Evolutionary conservation across 768 basidiomycete species (phyloP), one percentile per base, ranked within the genome.

Genomic region (Termitomyces sp.): DNA sequence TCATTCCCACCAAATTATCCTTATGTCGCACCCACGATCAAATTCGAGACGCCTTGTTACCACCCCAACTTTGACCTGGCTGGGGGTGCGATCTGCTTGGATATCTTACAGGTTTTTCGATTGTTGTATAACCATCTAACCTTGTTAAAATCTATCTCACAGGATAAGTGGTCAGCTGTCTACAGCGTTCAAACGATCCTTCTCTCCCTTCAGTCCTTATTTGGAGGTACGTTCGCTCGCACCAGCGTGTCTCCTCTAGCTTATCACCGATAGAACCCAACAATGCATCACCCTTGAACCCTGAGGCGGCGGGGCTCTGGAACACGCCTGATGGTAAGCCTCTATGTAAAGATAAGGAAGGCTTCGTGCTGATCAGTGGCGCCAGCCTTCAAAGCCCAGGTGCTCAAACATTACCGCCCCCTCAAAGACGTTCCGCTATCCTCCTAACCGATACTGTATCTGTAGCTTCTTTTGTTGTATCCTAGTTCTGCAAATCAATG

Each of bases 121-220:
- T 12, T 57, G 61, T 19, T 44, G 14, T 51, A 14, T 19, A 12
- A 14, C 30, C 37, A 38, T 43, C 17, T 14, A 38, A 21, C 40
- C 23, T 45, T 41, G 17, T 45, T 60, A 31, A 33, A 49, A 33
- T 26, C 30, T 49, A 17, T 42, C 21, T 57, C 38, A 37, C 60
- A 92, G 89, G 91, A 94, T 71, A 91, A 94, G 66, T 95, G 93
- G 94, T 91, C 90, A 3, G 92, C 94, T 7, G 88, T 94, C 1
- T 93, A 95, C 70, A 91, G 89, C 57, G 93, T 94, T 37, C 90
- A 93, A 62, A 94, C 91, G 0, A 89, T 96, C 42, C 79, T 96
- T 19, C 73, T 95, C 9, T 94, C 93, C 12, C 70, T 96, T 55
- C 94, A 96, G 66, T 91, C 89, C 10, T 74, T 96, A 38, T 79